Evolutionary conservation across 768 basidiomycete genomes (phyloP).

Genomic region (Xerocomellus amylosporus): DNA sequence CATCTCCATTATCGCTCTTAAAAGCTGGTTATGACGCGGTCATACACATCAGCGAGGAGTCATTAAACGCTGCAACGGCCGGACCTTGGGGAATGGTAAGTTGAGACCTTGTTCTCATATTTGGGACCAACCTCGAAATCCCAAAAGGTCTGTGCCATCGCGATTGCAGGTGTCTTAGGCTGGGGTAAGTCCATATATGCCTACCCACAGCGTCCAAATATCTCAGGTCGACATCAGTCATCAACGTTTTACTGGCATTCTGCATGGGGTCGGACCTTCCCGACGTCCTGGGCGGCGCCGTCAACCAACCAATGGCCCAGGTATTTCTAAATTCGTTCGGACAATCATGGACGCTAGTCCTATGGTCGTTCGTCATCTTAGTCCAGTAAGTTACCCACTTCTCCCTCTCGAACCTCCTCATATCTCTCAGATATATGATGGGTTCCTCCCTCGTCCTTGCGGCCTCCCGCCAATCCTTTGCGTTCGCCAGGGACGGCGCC

Average conservation of each 20-base stretch:
- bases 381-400: constrained; percentile 34
- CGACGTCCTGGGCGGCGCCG: constrained; percentile 30
- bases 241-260: constrained; percentile 55
- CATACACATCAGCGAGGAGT: constrained; percentile 53
- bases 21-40: constrained; percentile 45
- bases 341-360: constrained; percentile 38
- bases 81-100: constrained; percentile 57
- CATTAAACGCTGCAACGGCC: constrained; percentile 50
- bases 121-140: not conserved
- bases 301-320: constrained; percentile 42
- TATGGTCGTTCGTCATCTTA: constrained; percentile 54
- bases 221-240: constrained; percentile 26
- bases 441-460: constrained; percentile 41
- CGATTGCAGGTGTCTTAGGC: constrained; percentile 44
- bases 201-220: not conserved
- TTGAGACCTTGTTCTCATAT: not conserved
- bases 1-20: not conserved
- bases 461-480: constrained; percentile 52
- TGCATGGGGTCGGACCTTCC: constrained; percentile 53
- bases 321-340: constrained; percentile 42
- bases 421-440: constrained; percentile 39
- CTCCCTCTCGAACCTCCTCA: not conserved
- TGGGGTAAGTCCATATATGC: constrained; percentile 31
- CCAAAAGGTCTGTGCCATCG: constrained; percentile 34
- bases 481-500: constrained; percentile 56